Base-by-base conservation (phyloP, 2,329 filamentous ascomycete species). In the Hymenoscyphus fructigenus region DNA sequence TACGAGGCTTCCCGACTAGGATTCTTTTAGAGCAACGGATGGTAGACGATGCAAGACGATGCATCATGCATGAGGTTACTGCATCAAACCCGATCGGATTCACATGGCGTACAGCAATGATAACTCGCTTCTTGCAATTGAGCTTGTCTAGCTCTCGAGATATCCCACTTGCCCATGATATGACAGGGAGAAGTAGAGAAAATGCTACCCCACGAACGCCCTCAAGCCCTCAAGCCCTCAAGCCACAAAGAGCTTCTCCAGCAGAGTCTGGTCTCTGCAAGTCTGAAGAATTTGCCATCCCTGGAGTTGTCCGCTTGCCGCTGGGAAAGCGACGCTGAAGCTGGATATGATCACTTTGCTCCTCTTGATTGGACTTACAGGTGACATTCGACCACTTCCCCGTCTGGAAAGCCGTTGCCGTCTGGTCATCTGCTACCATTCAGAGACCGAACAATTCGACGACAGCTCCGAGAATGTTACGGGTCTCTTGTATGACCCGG, bases 11-110 rank as follows among this genome's bases (percentile, higher is more conserved):
- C 26, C n/a, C 44, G 44, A 50, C 44, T 12, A 50, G 44, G 20
- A 23, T 36, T 36, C 44, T 23, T 20, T 50, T 23, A 23, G 9
- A 50, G 41, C 41, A 23, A 23, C n/a, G n/a, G n/a, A 50, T 26
- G n/a, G 44, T 50, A 50, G 26, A 20, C 17, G 44, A 20, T 50
- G 34, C 34, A 36, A 29, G 36, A 44, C 17, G 15, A 1, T 57
- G 53, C 53, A 57, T n/a, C n/a, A 28, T 60, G 50, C 53, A 44
- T 62, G 32, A 32, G 15, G 38, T 26, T 44, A 44, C 29, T 62
- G 60, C 60, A 44, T 57, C 53, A 28, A 20, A 20, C 53, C 50
- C 60, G 53, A 62, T 58, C 60, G 36, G 20, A 62, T 57, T 62
- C 55, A 26, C 36, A 62, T 44, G 55, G 60, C 34, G 60, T 57